Evolutionary conservation across 2,329 filamentous ascomycete species (phyloP), one percentile per base, ranked within the genome.

Genomic region (Cladophialophora immunda): DNA sequence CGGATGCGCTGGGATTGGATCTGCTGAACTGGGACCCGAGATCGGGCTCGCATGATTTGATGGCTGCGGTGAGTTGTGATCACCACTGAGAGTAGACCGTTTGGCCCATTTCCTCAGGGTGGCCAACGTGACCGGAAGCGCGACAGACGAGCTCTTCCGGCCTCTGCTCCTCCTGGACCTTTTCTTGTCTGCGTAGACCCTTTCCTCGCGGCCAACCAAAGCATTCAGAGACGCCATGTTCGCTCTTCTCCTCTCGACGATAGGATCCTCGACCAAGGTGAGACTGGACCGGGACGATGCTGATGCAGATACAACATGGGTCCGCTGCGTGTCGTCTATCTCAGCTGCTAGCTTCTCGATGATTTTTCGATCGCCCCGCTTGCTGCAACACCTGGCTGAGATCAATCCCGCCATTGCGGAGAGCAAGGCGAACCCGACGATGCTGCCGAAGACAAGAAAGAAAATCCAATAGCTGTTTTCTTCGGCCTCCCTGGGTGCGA

Each of bases 401-500:
- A 59, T 22, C 25, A 57, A 66, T 29, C 64, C 64, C n/a, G 58
- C 29, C 19, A 63, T 19, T 8, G 41, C 64, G 4, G 58, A 25
- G 13, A 59, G 7, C 4, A 62, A 4, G 15, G 64, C 64, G 45
- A 62, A 50, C 5, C 50, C 58, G 41, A 30, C 54, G 19, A 66
- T 54, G 15, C 58, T 34, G 19, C 53, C 53, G 29, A 62, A 19
- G 41, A 66, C 54, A 53, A 63, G 58, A 22, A 61, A 34, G 30
- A 63, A 41, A 30, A 58, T 29, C 58, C 59, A 62, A 41, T 58
- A 62, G 32, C 47, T 47, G 19, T 45, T 38, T 6, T 56, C 30
- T 25, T 22, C 9, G 4, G 25, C 47, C 17, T 30, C 47, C 32
- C 41, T 41, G 11, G 58, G 47, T 61, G 27, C 32, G 19, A 61